phyloP scores from a whole-genome alignment of 2,329 filamentous ascomycete species.

The Pseudocercospora fuligena region DNA sequence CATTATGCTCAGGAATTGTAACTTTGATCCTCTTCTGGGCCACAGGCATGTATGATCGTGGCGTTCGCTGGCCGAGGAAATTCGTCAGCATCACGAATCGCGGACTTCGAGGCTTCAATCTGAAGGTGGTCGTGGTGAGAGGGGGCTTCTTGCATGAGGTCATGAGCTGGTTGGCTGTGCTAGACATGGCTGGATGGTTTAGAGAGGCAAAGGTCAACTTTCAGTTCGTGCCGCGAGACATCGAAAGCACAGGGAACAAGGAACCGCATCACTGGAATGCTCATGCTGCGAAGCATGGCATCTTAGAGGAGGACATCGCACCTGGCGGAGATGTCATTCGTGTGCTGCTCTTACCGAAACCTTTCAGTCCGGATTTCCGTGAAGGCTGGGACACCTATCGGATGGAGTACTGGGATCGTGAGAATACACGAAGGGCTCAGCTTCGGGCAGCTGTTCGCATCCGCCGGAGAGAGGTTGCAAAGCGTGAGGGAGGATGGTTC shows the following conservation, averaged over 20 bases:
- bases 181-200: constrained; percentile 41
- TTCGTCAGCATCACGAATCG: constrained; percentile 91
- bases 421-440: constrained; percentile 84
- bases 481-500: constrained; percentile 72
- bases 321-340: constrained; percentile 91
- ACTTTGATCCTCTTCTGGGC: constrained; percentile 88
- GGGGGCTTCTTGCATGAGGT: constrained; percentile 81
- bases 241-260: constrained; percentile 57
- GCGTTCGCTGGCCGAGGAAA: constrained; percentile 88
- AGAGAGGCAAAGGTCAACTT: constrained; percentile 42
- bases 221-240: constrained; percentile 46
- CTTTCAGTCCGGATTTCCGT: constrained; percentile 90
- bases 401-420: constrained; percentile 93
- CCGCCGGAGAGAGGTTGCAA: constrained; percentile 71
- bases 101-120: constrained; percentile 89
- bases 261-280: constrained; percentile 54
- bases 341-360: constrained; percentile 86
- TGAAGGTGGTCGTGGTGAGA: constrained; percentile 89
- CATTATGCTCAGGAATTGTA: constrained; percentile 86
- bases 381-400: constrained; percentile 97
- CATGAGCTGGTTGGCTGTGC: constrained; percentile 54
- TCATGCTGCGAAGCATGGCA: constrained; percentile 42
- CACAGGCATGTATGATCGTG: constrained; percentile 94
- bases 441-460: constrained; percentile 72
- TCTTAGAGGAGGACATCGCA: constrained; percentile 83